Conservation (phyloP, 176 grass and related monocot genomes). For the Dactylis glomerata region DNA sequence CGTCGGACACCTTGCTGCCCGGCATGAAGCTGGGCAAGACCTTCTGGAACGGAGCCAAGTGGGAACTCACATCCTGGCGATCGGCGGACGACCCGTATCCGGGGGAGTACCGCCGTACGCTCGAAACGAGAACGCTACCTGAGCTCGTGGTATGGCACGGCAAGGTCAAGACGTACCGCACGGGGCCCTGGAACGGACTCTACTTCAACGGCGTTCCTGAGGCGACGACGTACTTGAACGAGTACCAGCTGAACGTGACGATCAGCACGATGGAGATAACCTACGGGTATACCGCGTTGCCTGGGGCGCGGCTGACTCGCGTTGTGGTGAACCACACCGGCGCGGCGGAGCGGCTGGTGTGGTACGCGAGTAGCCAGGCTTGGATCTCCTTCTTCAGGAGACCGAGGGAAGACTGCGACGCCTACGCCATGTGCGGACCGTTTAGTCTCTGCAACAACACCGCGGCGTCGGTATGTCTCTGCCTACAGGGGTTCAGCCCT, state of each 20-base stretch:
- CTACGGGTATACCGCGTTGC: neutral
- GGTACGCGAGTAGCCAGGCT: neutral
- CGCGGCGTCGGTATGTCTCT: slow-evolving; percentile 4
- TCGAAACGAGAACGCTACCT: neutral
- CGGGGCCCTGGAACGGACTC: neutral
- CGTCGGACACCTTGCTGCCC: slow-evolving; percentile 14
- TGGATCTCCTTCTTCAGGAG: neutral
- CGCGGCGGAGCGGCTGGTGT: slow-evolving; percentile 26
- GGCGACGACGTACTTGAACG: neutral
- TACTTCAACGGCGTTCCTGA: neutral
- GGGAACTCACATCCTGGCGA: neutral
- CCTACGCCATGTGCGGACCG: slow-evolving; percentile 34
- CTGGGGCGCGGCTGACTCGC: slow-evolving; percentile 28
- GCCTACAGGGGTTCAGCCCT: slow-evolving; percentile 25
- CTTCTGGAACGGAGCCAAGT: neutral
- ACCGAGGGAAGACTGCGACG: slow-evolving; percentile 7
- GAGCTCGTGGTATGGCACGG: neutral
- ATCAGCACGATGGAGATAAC: neutral
- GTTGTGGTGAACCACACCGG: slow-evolving; percentile 5
- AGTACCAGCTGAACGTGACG: neutral
- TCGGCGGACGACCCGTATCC: neutral
- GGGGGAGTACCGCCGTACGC: neutral
- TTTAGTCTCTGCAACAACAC: slow-evolving; percentile 40
- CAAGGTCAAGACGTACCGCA: neutral
- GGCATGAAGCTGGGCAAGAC: slow-evolving; percentile 31